phyloP scores from a whole-genome alignment of 352 stramenopile genomes.

The Phytophthora constricta region DNA sequence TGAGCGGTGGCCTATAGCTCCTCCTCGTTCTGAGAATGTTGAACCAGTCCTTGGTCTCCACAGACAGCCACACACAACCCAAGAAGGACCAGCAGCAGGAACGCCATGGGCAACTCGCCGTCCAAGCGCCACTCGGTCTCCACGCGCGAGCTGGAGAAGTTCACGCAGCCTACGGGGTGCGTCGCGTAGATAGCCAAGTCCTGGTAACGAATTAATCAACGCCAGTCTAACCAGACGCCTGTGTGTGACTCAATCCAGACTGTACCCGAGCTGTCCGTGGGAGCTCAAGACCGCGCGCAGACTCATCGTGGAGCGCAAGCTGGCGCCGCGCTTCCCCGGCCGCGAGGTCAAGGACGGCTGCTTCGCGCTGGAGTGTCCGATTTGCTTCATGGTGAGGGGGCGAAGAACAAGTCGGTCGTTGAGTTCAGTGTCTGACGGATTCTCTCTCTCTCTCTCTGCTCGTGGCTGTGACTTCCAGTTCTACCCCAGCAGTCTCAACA shows the following conservation, averaged over 20 bases:
- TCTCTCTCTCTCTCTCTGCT: neutral
- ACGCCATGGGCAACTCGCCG: conserved; percentile 74
- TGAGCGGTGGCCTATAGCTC: too few species aligned
- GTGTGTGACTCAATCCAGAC: conserved; percentile 35
- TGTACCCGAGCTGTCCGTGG: conserved; percentile 84
- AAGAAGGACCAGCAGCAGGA: conserved; percentile 11
- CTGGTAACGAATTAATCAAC: neutral
- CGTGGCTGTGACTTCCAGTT: conserved; percentile 42
- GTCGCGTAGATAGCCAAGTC: neutral
- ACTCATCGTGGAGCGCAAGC: conserved; percentile 75
- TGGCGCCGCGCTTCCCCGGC: conserved; percentile 76
- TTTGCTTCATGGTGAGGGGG: conserved; percentile 77
- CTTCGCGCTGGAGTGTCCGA: conserved; percentile 82
- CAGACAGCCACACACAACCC: neutral
- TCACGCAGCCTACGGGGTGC: conserved; percentile 66
- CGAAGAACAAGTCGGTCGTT: neutral
- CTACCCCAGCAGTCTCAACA: conserved; percentile 69
- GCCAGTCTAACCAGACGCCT: neutral
- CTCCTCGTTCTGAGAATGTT: too few species aligned
- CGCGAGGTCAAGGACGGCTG: conserved; percentile 63
- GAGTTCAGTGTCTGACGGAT: conserved; percentile 9
- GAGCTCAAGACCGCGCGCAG: conserved; percentile 65
- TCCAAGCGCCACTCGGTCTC: conserved; percentile 52
- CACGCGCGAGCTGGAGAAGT: conserved; percentile 73
- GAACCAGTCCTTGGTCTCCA: too few species aligned